Evolutionary conservation across 129 eudicot genomes (phyloP), one percentile per base, ranked within the genome.

Genomic region (Flaveria brownii): DNA sequence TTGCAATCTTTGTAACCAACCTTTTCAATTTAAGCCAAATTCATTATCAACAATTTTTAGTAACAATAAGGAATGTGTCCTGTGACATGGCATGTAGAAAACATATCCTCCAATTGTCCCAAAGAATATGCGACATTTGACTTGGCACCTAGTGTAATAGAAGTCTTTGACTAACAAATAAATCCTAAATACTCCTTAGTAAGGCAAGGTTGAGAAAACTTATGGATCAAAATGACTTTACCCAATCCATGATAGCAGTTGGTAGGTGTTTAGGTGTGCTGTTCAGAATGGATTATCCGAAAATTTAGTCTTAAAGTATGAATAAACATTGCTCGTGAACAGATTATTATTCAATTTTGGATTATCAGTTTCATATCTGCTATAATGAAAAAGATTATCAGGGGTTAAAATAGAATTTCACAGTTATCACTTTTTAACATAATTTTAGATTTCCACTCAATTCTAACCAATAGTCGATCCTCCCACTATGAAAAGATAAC

Each of bases 1-100:
- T 50, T 54, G 57, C 49, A 51, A 51, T 62, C 73, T n/a, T 33
- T 61, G 55, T 57, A 56, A n/a, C 51, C 62, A 56, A 45, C 68
- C 75, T 69, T 69, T 25, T 70, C 30, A 71, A 70, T 55, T 39
- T 41, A 68, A 77, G 25, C 81, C 23, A 43, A 76, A 52, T 51
- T 69, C 60, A 42, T 42, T 22, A 64, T 42, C 36, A 51, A 63
- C 66, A 54, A 33, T 33, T 61, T 30, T 20, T 41, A 17, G 68
- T 41, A 57, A 73, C 51, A 72, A 20, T 20, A 26, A 18, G 64
- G 41, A 76, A 45, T 20, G 2, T 30, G 65, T n/a, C 52, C 7
- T 14, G 23, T 5, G 11, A 16, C 47, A 61, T 50, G 18, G 18
- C 28, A 3, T 14, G 3, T 61, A 61, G 18, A 61, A 26, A 10